Percentiles rank a stretch among this genome's conserved stretches.
These are phyloP conservation scores for Aspergillus tubingensis DNA, from an alignment of 2,329 filamentous ascomycete genomes.

Conservation along the genomic window DNA sequence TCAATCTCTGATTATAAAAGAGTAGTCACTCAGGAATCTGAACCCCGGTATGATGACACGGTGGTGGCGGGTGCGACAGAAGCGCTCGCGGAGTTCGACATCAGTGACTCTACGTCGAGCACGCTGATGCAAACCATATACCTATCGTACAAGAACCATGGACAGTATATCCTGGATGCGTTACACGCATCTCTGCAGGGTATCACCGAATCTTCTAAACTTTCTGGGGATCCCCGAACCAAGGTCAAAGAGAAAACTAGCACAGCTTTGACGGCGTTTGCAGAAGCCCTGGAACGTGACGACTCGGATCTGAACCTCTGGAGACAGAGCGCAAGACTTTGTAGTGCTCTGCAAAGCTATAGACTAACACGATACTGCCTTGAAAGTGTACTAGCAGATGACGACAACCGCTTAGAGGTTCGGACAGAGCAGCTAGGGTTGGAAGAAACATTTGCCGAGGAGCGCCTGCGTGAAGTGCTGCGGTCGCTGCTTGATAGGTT, in stretches of 20 bases:
- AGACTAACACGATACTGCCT: constrained; percentile 63
- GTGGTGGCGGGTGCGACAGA: constrained; percentile 26
- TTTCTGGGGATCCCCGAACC: constrained; percentile 15
- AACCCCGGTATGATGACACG: constrained; percentile 42
- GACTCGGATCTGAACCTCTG: constrained; percentile 66
- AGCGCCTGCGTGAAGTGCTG: constrained; percentile 54
- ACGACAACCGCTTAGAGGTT: constrained; percentile 58
- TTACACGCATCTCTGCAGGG: constrained; percentile 56
- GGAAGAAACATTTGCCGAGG: constrained; percentile 56
- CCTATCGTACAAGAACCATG: constrained; percentile 92
- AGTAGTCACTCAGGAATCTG: constrained; percentile 55
- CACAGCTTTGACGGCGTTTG: constrained; percentile 56
- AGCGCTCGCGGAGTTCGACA: constrained; percentile 54
- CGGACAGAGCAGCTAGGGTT: constrained; percentile 60
- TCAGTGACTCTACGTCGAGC: constrained; percentile 73
- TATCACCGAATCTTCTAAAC: constrained; percentile 18
- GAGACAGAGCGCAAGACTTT: constrained; percentile 61
- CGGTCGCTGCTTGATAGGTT: constrained; percentile 56
- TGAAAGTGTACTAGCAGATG: constrained; percentile 64
- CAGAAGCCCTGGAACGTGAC: constrained; percentile 65
- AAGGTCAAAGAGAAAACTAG: constrained; percentile 40
- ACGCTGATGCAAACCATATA: constrained; percentile 88
- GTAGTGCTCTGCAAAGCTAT: constrained; percentile 58
- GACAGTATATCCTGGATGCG: constrained; percentile 82
- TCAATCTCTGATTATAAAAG: constrained; percentile 81